Evolutionary conservation across 176 grass and related monocot species (phyloP).

Genomic region (Hyparrhenia diplandra): DNA sequence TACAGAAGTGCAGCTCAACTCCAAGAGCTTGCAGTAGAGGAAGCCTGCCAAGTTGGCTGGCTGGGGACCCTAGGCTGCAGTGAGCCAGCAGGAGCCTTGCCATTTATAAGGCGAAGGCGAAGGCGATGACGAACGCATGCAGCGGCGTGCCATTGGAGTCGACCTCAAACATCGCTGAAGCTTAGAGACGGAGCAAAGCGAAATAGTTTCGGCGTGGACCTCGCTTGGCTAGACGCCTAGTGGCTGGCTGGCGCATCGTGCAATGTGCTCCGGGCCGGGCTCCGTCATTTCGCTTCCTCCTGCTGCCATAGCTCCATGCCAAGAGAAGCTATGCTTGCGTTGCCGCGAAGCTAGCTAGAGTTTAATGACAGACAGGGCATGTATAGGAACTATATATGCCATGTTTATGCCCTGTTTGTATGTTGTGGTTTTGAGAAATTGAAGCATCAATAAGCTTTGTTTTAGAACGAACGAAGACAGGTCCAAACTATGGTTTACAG

Average conservation of each 20-base stretch:
- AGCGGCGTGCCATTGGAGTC: neutral
- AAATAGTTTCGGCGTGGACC: neutral
- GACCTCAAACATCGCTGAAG: neutral
- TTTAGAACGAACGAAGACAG: too few species aligned
- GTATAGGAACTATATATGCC: too few species aligned
- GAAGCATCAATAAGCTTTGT: too few species aligned
- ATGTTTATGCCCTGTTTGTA: too few species aligned
- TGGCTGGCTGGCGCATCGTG: neutral
- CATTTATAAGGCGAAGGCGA: slow-evolving; percentile 27
- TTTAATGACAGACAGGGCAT: neutral
- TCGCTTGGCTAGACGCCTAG: too few species aligned
- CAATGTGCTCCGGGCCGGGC: neutral
- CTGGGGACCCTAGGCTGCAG: slow-evolving; percentile 22
- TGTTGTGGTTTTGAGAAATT: too few species aligned
- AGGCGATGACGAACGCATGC: neutral
- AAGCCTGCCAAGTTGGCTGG: neutral
- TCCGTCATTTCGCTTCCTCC: neutral
- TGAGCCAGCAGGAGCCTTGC: neutral
- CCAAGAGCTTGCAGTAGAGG: neutral
- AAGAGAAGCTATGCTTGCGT: neutral
- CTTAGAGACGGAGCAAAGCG: neutral
- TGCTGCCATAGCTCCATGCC: neutral
- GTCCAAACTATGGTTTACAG: too few species aligned
- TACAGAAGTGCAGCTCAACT: neutral
- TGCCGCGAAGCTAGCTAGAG: slow-evolving; percentile 14